Base-by-base conservation (phyloP, 169 alveolate genomes). In the Cryptosporidium xiaoi region DNA sequence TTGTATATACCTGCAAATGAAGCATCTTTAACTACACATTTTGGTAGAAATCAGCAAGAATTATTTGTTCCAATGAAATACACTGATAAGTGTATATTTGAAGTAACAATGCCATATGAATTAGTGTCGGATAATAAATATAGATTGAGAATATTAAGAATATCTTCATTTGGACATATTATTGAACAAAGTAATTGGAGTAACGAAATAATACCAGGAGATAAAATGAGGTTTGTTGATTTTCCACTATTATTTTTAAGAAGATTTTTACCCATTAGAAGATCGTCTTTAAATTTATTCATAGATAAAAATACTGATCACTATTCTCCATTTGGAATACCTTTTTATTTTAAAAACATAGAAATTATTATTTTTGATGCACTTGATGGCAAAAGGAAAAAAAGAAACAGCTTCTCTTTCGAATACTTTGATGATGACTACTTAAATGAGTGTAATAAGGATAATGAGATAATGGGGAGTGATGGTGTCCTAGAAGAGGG, bases 11-110 rank as follows among this genome's bases (percentile, higher is more conserved):
- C 83, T 20, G 83, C 83, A 16, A 51, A 69, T n/a, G 83, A 69
- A 27, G 68, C 83, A 15, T 53, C 83, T 7, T 51, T 69, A n/a
- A 69, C 83, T 7, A 69, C 83, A 1, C 91, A 91, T 55, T 58
- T 87, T 24, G 93, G 93, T 1, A 65, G 90, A 8, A 91, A 91
- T 31, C 93, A 91, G 50, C 71, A 64, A 34, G 91, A 91, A 71
- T 27, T 84, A 27, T 91, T 91, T 46, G 67, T 91, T 13, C 93
- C 93, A 15, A 64, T 82, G 66, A 66, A 53, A n/a, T 90, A 91
- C 55, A 83, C 91, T 8, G 93, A 91, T n/a, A 69, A 69, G 13
- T 69, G 83, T 18, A 36, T 51, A 13, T 69, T 69, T 55, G 83
- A 69, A 31, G 83, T 56, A 1, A 69, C 83, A 51, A 56, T 56